phyloP scores from a whole-genome alignment of 495 filamentous ascomycete genomes.

The Haplographium delicatum region DNA sequence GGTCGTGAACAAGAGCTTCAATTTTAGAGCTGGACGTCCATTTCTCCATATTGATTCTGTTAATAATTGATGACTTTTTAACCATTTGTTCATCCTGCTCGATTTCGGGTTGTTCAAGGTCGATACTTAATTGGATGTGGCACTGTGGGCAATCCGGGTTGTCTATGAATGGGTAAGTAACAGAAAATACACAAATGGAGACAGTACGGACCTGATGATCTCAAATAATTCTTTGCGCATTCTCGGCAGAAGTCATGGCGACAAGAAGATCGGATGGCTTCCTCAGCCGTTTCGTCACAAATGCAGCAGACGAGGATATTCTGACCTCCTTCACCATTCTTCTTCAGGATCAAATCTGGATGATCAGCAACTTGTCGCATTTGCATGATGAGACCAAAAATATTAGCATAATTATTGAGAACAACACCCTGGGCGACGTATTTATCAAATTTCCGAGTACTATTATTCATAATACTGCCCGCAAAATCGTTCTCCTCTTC shows the following conservation, averaged over 20 bases:
- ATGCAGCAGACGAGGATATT: slow-evolving; percentile 88
- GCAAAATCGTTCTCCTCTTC: slow-evolving; percentile 95
- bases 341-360: slow-evolving; percentile 88
- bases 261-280: slow-evolving; percentile 85
- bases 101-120: slow-evolving; percentile 88
- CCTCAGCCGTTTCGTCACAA: slow-evolving; percentile 92
- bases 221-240: slow-evolving; percentile 80
- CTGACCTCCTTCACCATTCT: slow-evolving; percentile 75
- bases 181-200: neutral
- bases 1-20: slow-evolving; percentile 88
- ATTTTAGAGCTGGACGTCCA: slow-evolving; percentile 99
- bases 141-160: slow-evolving; percentile 83
- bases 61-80: slow-evolving; percentile 94
- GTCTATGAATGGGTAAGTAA: slow-evolving; percentile 19
- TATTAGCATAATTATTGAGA: slow-evolving; percentile 94
- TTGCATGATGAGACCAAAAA: slow-evolving; percentile 87
- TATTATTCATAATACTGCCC: slow-evolving; percentile 88
- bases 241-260: slow-evolving; percentile 92
- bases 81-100: slow-evolving; percentile 78
- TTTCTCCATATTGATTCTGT: slow-evolving; percentile 93
- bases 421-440: slow-evolving; percentile 93
- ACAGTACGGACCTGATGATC: slow-evolving; percentile 53
- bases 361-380: slow-evolving; percentile 97
- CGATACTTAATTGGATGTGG: slow-evolving; percentile 83
- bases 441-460: slow-evolving; percentile 81